A percentile compares a stretch with the other conserved stretches of the same genome.
phyloP scores from a whole-genome alignment of 148 eudicot species.

The Cornus suecica region DNA sequence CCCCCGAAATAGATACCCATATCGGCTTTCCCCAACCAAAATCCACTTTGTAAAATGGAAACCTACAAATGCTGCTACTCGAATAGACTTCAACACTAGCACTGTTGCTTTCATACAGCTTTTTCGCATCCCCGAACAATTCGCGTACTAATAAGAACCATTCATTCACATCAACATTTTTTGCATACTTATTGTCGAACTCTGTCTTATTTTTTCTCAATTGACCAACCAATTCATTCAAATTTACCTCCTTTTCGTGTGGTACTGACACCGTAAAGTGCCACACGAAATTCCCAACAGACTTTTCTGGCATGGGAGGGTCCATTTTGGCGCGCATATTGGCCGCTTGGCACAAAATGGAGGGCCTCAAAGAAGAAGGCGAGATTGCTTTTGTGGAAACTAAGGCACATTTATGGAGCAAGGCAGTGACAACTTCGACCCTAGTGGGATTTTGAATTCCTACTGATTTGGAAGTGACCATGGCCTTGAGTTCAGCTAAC shows the following conservation, averaged over 20 bases:
- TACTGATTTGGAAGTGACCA: not conserved
- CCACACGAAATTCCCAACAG: conserved; percentile 7
- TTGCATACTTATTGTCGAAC: not conserved
- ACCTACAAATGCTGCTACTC: not conserved
- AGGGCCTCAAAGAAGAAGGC: not conserved
- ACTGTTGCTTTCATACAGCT: not conserved
- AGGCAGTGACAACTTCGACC: conserved; percentile 11
- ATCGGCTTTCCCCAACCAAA: not conserved
- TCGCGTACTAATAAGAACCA: not conserved
- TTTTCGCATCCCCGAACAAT: not conserved
- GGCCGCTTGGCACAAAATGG: not conserved
- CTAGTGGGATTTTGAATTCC: conserved; percentile 1
- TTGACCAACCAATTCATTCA: not conserved
- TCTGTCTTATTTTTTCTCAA: not conserved
- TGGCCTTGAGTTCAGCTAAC: conserved; percentile 7
- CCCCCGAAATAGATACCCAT: not conserved
- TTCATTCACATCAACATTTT: conserved; percentile 5
- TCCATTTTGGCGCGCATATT: conserved; percentile 2
- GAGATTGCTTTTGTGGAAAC: not conserved
- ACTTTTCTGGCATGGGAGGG: conserved; percentile 2
- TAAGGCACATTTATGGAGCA: conserved; percentile 10
- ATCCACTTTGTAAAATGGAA: not conserved
- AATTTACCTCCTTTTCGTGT: not conserved
- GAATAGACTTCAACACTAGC: not conserved
- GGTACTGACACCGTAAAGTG: not conserved